Evolutionary conservation across 2,329 filamentous ascomycete genomes (phyloP).

Genomic region (Colletotrichum viniferum): DNA sequence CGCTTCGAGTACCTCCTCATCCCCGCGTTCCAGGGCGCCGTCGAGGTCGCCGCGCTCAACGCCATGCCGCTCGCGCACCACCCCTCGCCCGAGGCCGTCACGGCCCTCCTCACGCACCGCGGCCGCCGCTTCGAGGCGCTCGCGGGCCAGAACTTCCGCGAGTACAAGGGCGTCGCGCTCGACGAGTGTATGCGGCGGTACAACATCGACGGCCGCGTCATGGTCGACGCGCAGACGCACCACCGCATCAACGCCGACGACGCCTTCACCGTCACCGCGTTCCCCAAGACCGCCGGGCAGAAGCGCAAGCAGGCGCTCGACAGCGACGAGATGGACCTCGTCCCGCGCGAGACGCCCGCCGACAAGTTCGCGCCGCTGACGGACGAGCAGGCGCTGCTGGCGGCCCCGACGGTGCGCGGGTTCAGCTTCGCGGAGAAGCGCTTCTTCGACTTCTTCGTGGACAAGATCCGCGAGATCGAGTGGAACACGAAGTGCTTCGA

Average conservation of each 20-base stretch:
- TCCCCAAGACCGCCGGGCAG: constrained; percentile 17
- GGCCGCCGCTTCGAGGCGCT: constrained; percentile 49
- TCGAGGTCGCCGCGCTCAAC: constrained; percentile 44
- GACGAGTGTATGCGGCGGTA: constrained; percentile 43
- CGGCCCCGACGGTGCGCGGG: constrained; percentile 52
- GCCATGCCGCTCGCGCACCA: constrained; percentile 50
- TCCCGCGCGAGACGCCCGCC: constrained; percentile 20
- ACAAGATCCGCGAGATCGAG: constrained; percentile 46
- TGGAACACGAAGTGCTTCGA: constrained; percentile 55
- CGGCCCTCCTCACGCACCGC: constrained; percentile 37
- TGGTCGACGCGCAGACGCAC: constrained; percentile 85
- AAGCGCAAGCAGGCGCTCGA: constrained; percentile 21
- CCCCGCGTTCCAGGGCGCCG: constrained; percentile 44
- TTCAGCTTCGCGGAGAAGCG: constrained; percentile 52
- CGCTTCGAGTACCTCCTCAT: constrained; percentile 37
- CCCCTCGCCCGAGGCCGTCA: constrained; percentile 38
- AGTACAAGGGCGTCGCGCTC: constrained; percentile 45
- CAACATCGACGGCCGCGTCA: constrained; percentile 84
- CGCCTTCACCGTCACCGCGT: constrained; percentile 48
- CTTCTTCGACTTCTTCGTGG: constrained; percentile 55
- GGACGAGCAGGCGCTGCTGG: constrained; percentile 44
- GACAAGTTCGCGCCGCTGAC: constrained; percentile 27
- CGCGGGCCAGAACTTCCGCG: constrained; percentile 51
- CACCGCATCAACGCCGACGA: constrained; percentile 88
- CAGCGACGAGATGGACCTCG: constrained; percentile 26